Conservation (phyloP, 495 filamentous ascomycete genomes). For the Cryomyces antarcticus region DNA sequence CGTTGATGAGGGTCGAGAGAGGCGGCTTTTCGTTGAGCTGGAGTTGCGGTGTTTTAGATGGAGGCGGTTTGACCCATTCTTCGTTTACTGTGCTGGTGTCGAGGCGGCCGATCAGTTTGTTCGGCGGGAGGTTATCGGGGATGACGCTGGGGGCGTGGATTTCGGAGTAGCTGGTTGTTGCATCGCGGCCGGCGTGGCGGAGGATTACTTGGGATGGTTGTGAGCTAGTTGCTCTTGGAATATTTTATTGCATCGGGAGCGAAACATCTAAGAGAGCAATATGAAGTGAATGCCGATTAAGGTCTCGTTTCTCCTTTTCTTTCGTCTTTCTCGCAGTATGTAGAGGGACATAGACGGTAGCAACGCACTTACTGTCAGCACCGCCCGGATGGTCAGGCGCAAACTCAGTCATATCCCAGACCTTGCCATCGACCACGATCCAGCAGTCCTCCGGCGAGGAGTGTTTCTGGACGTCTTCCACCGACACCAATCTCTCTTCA, state of each 20-base stretch:
- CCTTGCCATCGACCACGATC: constrained; percentile 15
- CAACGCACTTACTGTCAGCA: constrained; percentile 1
- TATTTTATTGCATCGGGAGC: no score
- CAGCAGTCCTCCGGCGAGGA: constrained; percentile 11
- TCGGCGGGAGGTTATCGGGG: constrained; percentile 25
- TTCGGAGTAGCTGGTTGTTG: constrained; percentile 44
- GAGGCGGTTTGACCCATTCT: constrained; percentile 25
- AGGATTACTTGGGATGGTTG: constrained; percentile 1
- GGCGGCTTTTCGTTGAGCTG: constrained; percentile 36
- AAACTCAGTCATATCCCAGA: constrained; percentile 16
- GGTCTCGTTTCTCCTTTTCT: no score
- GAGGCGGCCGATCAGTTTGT: constrained; percentile 37
- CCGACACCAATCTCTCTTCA: neutral
- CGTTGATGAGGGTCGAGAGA: constrained; percentile 46
- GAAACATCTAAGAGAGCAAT: no score
- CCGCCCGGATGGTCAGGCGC: constrained; percentile 17
- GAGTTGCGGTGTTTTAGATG: constrained; percentile 13
- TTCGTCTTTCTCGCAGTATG: no score
- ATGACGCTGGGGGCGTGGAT: constrained; percentile 46
- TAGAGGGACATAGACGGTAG: neutral
- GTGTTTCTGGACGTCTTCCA: constrained; percentile 11
- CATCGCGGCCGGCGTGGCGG: constrained; percentile 27
- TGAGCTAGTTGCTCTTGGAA: no score
- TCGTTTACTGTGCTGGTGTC: constrained; percentile 27
- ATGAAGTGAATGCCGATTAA: no score